These are phyloP conservation scores for Trichoderma sp. DNA, from an alignment of 2,329 filamentous ascomycete species.

Conservation along the genomic window DNA sequence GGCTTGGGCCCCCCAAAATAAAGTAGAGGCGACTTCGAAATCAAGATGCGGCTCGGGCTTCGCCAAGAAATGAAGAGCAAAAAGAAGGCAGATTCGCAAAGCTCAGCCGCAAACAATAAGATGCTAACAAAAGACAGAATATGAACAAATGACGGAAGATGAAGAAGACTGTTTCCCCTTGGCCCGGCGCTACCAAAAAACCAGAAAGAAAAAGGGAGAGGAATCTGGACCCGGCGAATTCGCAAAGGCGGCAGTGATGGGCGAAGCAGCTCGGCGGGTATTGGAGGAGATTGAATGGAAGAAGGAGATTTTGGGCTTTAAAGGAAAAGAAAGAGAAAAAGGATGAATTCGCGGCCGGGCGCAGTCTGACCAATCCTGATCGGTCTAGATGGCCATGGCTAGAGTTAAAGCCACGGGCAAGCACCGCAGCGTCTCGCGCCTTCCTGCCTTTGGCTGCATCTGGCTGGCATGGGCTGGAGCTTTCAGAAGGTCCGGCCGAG, in stretches of 20 bases:
- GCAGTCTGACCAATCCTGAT: conserved; percentile 10
- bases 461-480: conserved; percentile 23
- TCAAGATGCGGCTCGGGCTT: conserved; percentile 8
- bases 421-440: conserved; percentile 1
- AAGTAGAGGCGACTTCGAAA: neutral
- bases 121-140: neutral
- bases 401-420: conserved; percentile 18
- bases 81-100: neutral
- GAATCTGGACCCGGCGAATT: neutral
- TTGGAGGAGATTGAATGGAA: neutral
- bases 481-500: neutral
- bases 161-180: neutral
- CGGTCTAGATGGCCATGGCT: conserved; percentile 2
- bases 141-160: neutral
- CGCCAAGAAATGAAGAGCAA: neutral
- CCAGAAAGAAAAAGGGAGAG: conserved; percentile 16
- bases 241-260: conserved; percentile 6
- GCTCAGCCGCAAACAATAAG: neutral
- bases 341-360: neutral
- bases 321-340: no score
- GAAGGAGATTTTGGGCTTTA: neutral
- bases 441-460: conserved; percentile 10
- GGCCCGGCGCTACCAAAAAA: neutral
- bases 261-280: neutral
- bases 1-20: neutral